Conservation (phyloP, 495 filamentous ascomycete genomes). For the Podospora tetraspora region DNA sequence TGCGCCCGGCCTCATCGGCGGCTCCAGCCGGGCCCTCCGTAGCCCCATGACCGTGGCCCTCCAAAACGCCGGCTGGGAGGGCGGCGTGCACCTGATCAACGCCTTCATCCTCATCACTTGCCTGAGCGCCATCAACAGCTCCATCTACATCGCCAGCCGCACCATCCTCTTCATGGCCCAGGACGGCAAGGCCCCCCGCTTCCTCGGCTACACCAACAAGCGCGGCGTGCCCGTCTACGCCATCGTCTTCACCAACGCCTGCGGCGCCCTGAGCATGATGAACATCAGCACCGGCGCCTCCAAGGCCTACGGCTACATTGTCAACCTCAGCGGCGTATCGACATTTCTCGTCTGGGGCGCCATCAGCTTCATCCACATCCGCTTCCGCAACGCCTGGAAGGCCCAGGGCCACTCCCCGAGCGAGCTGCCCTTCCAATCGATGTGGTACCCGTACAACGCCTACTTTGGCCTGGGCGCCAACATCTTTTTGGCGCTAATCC, state of each 20-base stretch:
- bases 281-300: slow-evolving; percentile 55
- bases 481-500: slow-evolving; percentile 59
- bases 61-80: slow-evolving; percentile 50
- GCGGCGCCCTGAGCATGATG: slow-evolving; percentile 63
- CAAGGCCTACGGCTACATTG: slow-evolving; percentile 48
- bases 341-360: slow-evolving; percentile 69
- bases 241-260: slow-evolving; percentile 57
- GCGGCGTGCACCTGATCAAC: slow-evolving; percentile 62
- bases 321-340: slow-evolving; percentile 49
- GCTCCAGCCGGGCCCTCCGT: slow-evolving; percentile 42
- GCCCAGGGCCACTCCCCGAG: slow-evolving; percentile 50
- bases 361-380: slow-evolving; percentile 65
- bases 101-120: slow-evolving; percentile 65
- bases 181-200: slow-evolving; percentile 56
- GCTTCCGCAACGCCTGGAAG: slow-evolving; percentile 57
- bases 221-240: slow-evolving; percentile 62
- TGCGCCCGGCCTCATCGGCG: slow-evolving; percentile 44
- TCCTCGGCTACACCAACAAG: slow-evolving; percentile 58
- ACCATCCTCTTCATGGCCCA: slow-evolving; percentile 64
- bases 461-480: slow-evolving; percentile 57
- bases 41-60: slow-evolving; percentile 59
- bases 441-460: slow-evolving; percentile 58
- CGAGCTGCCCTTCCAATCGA: slow-evolving; percentile 53
- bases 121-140: slow-evolving; percentile 63
- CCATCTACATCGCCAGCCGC: slow-evolving; percentile 62